Conservation (phyloP, 164 flowering plant species). For the Stephania yunnanensis region DNA sequence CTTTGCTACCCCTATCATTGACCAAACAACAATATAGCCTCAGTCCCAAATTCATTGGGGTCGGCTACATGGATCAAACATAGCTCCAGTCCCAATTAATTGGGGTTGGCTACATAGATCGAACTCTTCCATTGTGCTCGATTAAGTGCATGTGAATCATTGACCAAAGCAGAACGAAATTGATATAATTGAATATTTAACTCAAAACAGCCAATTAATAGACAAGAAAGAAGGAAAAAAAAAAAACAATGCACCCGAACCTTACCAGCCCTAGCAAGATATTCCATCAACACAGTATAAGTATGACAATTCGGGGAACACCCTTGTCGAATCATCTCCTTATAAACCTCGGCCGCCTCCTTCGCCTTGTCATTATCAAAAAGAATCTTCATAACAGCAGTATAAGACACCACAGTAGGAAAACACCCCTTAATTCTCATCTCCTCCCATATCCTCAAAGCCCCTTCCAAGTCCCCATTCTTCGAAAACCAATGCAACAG, state of each 20-base stretch:
- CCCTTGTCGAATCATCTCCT: constrained; percentile 71
- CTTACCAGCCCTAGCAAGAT: constrained; percentile 76
- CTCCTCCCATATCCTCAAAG: constrained; percentile 65
- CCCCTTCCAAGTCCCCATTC: constrained; percentile 64
- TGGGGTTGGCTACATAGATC: no score
- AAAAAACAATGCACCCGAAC: not conserved
- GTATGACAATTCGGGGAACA: constrained; percentile 73
- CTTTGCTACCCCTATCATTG: no score
- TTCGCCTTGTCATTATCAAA: constrained; percentile 47
- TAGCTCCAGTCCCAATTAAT: not conserved
- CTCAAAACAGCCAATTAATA: not conserved
- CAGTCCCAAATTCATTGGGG: not conserved
- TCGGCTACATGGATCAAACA: not conserved
- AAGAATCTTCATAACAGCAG: constrained; percentile 84
- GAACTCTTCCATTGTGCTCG: no score
- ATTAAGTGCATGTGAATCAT: no score
- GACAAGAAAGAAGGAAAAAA: not conserved
- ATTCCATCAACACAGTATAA: constrained; percentile 77
- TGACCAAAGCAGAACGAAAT: not conserved
- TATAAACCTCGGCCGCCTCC: constrained; percentile 65
- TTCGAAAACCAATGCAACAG: constrained; percentile 79
- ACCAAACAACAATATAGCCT: not conserved
- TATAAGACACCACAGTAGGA: constrained; percentile 84
- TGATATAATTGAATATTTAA: not conserved
- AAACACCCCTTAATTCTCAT: constrained; percentile 56